Percentiles rank a stretch among this genome's conserved stretches.
phyloP scores from a whole-genome alignment of 2,329 filamentous ascomycete species.

The Fusarium decemcellulare region DNA sequence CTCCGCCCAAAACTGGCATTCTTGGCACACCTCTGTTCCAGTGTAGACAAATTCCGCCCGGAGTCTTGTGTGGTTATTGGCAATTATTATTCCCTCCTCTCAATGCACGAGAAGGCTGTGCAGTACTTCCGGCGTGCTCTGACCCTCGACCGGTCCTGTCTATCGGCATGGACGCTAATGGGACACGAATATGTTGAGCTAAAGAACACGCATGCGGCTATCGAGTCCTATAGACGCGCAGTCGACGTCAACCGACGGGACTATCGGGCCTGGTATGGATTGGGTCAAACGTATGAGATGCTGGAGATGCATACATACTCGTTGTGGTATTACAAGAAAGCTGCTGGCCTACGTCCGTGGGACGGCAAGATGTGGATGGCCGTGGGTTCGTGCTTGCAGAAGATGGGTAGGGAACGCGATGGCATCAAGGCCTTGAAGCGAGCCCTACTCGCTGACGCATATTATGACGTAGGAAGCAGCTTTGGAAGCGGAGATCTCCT shows the following conservation, averaged over 20 bases:
- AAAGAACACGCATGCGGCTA: slow-evolving; percentile 98
- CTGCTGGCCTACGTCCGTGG: slow-evolving; percentile 92
- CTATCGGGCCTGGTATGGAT: slow-evolving; percentile 97
- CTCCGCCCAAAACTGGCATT: slow-evolving; percentile 91
- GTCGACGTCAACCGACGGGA: slow-evolving; percentile 97
- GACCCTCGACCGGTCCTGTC: slow-evolving; percentile 89
- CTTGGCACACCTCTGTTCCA: slow-evolving; percentile 89
- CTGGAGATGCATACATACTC: slow-evolving; percentile 98
- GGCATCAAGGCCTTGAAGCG: slow-evolving; percentile 97
- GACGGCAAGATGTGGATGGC: slow-evolving; percentile 99
- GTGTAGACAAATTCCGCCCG: slow-evolving; percentile 94
- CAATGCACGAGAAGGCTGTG: slow-evolving; percentile 96
- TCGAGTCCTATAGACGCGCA: slow-evolving; percentile 94
- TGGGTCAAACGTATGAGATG: slow-evolving; percentile 97
- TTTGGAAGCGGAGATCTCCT: slow-evolving; percentile 64
- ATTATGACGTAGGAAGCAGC: slow-evolving; percentile 78
- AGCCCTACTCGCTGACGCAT: slow-evolving; percentile 88
- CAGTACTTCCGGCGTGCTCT: slow-evolving; percentile 97
- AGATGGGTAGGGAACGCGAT: slow-evolving; percentile 88
- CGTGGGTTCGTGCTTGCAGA: slow-evolving; percentile 90
- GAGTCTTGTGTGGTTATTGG: slow-evolving; percentile 98
- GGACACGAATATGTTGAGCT: slow-evolving; percentile 98
- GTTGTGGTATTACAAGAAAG: slow-evolving; percentile 97
- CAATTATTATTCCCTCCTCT: slow-evolving; percentile 96
- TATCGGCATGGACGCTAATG: slow-evolving; percentile 98